Percentiles rank a stretch among this genome's conserved stretches.
Evolutionary conservation across 148 eudicot genomes (phyloP).

Genomic region (Arctostaphylos glauca): DNA sequence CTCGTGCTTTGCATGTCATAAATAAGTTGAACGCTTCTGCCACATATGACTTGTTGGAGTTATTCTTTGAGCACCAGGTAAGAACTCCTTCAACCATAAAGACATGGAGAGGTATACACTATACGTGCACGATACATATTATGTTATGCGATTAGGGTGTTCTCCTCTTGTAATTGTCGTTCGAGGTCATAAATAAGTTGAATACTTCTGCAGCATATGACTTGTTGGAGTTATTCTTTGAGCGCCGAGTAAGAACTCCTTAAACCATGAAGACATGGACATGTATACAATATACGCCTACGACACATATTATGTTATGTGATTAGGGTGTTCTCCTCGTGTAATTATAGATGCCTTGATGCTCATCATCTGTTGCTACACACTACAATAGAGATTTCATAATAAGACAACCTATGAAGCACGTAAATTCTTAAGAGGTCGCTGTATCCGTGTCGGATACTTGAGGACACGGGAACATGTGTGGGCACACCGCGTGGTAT

Average conservation of each 20-base stretch:
- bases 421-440: too few relatives aligned
- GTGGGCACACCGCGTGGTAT: too few relatives aligned
- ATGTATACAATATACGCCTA: too few relatives aligned
- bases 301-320: too few relatives aligned
- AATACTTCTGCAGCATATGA: too few relatives aligned
- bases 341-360: neutral
- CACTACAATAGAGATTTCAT: neutral
- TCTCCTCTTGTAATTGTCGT: neutral
- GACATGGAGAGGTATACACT: neutral
- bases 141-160: neutral
- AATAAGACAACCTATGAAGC: neutral
- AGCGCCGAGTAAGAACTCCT: too few relatives aligned
- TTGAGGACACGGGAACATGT: too few relatives aligned
- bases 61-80: constrained; percentile 73
- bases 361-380: neutral
- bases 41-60: constrained; percentile 66
- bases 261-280: too few relatives aligned
- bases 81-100: neutral
- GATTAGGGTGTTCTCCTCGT: neutral
- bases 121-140: neutral
- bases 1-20: constrained; percentile 76
- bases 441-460: too few relatives aligned
- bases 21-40: constrained; percentile 60
- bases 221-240: too few relatives aligned
- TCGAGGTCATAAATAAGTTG: too few relatives aligned